Conservation (phyloP, 2,329 filamentous ascomycete species). For the Aspergillus sp. region DNA sequence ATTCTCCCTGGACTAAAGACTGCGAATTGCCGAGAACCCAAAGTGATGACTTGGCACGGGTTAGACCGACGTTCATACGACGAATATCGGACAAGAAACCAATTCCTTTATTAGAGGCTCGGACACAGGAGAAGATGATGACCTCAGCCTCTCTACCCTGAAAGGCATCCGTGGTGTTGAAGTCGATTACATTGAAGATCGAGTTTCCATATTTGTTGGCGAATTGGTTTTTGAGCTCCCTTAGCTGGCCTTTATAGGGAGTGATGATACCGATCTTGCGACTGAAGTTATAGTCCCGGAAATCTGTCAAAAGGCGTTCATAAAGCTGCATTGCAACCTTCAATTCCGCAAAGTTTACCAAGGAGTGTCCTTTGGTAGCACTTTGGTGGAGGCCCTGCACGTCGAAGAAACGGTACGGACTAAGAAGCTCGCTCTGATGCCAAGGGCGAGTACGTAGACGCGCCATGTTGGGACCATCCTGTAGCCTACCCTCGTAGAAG, state of each 20-base stretch:
- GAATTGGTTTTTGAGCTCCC: slow-evolving; percentile 76
- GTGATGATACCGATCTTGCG: slow-evolving; percentile 96
- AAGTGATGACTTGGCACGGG: slow-evolving; percentile 90
- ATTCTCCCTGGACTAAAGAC: slow-evolving; percentile 81
- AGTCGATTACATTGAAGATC: slow-evolving; percentile 81
- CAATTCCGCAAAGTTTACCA: slow-evolving; percentile 85
- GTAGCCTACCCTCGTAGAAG: slow-evolving; percentile 86
- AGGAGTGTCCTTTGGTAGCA: slow-evolving; percentile 80
- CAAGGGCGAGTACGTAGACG: slow-evolving; percentile 74
- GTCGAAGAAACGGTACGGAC: slow-evolving; percentile 96
- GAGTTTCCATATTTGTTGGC: slow-evolving; percentile 67
- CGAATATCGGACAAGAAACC: slow-evolving; percentile 98
- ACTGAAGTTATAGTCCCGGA: slow-evolving; percentile 65
- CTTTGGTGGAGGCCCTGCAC: slow-evolving; percentile 83
- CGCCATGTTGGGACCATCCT: slow-evolving; percentile 83
- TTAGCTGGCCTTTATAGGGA: slow-evolving; percentile 91
- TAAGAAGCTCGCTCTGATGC: slow-evolving; percentile 78
- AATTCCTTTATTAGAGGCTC: slow-evolving; percentile 88
- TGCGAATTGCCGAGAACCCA: slow-evolving; percentile 95
- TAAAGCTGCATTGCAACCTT: slow-evolving; percentile 85
- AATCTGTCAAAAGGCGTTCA: slow-evolving; percentile 73
- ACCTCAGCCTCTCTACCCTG: slow-evolving; percentile 96
- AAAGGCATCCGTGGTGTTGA: slow-evolving; percentile 98
- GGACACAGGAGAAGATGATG: slow-evolving; percentile 98
- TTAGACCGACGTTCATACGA: slow-evolving; percentile 98